Conservation (phyloP, 805 yeast species). For the Torulaspora microellipsoides region DNA sequence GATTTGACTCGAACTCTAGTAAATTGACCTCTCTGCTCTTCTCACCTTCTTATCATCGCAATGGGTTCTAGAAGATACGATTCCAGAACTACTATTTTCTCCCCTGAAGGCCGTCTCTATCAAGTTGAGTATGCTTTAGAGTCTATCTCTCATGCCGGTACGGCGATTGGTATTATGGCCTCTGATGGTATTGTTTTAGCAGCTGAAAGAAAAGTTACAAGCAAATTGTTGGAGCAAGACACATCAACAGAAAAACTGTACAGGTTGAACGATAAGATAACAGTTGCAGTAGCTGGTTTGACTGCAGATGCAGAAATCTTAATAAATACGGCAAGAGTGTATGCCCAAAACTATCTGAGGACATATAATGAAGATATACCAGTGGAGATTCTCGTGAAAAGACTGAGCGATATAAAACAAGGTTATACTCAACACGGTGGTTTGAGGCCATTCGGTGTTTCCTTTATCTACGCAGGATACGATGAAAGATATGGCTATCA, state of each 20-base stretch:
- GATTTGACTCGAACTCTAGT: too few relatives aligned
- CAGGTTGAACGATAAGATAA: conserved; percentile 71
- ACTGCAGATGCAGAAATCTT: conserved; percentile 94
- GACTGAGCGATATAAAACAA: conserved; percentile 89
- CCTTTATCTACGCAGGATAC: conserved; percentile 92
- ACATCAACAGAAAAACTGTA: conserved; percentile 90
- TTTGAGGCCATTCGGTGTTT: conserved; percentile 95
- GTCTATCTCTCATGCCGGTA: conserved; percentile 96
- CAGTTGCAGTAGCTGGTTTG: conserved; percentile 97
- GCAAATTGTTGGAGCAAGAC: conserved; percentile 89
- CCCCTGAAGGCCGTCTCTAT: conserved; percentile 97
- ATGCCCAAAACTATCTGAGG: conserved; percentile 80
- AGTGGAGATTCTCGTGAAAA: conserved; percentile 83
- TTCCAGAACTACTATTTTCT: conserved; percentile 95
- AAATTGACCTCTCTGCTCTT: too few relatives aligned
- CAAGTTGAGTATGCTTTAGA: conserved; percentile 97
- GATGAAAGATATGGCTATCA: conserved; percentile 90
- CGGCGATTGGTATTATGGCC: conserved; percentile 89
- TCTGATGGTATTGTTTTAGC: conserved; percentile 90
- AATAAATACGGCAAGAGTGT: conserved; percentile 77
- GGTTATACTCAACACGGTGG: conserved; percentile 99
- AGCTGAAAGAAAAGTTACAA: conserved; percentile 93
- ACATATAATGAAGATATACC: conserved; percentile 90
- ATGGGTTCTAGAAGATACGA: conserved; percentile 96
- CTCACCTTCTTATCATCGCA: neutral